A percentile compares a stretch with the other conserved stretches of the same genome.
These are phyloP conservation scores for Porcisia deanei DNA, from an alignment of 208 protist species.

Conservation along the genomic window DNA sequence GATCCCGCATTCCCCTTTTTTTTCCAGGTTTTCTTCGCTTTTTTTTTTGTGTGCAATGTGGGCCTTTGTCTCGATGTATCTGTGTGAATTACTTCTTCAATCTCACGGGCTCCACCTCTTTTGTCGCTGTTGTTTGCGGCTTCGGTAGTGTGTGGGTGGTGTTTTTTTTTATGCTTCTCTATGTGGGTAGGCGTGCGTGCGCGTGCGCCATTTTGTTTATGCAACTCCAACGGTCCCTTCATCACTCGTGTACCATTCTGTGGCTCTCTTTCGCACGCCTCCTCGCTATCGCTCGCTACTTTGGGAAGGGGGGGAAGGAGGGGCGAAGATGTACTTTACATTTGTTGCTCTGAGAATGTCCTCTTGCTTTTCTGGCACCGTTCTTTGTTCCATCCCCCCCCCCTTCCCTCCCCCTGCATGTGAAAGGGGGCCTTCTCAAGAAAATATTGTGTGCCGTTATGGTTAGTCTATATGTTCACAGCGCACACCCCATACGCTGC, in stretches of 20 bases:
- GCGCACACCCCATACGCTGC: not conserved
- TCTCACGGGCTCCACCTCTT: too few relatives aligned
- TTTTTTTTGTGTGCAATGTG: slow-evolving; percentile 15
- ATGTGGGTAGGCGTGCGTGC: not conserved
- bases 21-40: not conserved
- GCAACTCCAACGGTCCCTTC: not conserved
- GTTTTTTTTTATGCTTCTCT: not conserved
- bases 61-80: too few relatives aligned
- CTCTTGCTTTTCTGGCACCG: not conserved
- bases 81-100: too few relatives aligned
- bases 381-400: not conserved
- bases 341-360: not conserved
- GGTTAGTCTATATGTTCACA: not conserved
- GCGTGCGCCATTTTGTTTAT: not conserved
- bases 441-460: too few relatives aligned
- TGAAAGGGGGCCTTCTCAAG: too few relatives aligned
- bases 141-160: not conserved
- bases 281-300: slow-evolving; percentile 5
- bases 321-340: not conserved
- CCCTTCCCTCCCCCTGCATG: not conserved
- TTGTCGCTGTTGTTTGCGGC: slow-evolving; percentile 9
- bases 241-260: not conserved
- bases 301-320: not conserved
- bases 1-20: not conserved
- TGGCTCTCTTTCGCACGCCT: not conserved